Conservation (phyloP, 257 asterid species). For the Apocynum venetum region DNA sequence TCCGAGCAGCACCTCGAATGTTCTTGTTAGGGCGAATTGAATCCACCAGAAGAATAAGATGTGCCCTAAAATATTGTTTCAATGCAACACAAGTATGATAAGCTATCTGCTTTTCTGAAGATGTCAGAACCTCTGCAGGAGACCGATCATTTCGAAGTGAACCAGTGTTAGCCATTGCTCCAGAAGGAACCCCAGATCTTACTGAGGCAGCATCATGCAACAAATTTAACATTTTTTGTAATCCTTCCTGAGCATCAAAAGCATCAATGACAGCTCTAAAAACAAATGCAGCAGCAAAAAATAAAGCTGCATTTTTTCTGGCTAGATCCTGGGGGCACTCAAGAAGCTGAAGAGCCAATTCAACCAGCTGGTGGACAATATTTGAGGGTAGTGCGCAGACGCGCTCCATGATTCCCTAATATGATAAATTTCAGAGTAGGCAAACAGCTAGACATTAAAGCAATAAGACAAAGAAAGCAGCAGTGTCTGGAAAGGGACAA, state of each 20-base stretch:
- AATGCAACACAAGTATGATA: conserved; percentile 90
- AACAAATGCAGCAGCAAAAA: conserved; percentile 89
- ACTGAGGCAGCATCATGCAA: conserved; percentile 96
- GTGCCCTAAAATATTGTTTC: conserved; percentile 91
- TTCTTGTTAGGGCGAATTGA: conserved; percentile 78
- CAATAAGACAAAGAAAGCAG: not conserved
- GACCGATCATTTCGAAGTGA: conserved; percentile 77
- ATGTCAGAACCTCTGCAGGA: conserved; percentile 82
- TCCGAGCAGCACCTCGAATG: conserved; percentile 74
- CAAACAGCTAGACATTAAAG: conserved; percentile 5
- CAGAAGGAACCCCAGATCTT: conserved; percentile 80
- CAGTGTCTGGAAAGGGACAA: not conserved
- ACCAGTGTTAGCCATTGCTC: conserved; percentile 58
- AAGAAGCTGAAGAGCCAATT: conserved; percentile 86
- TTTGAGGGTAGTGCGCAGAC: conserved; percentile 88
- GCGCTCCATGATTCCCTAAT: conserved; percentile 97
- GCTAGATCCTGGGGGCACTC: conserved; percentile 81
- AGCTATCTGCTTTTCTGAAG: conserved; percentile 94
- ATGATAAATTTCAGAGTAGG: conserved; percentile 14
- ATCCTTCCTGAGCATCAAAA: conserved; percentile 86
- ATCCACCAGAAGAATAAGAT: conserved; percentile 79
- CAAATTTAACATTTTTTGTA: conserved; percentile 74
- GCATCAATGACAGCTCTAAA: conserved; percentile 90
- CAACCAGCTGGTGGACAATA: conserved; percentile 77
- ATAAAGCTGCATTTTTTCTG: conserved; percentile 86